phyloP scores from a whole-genome alignment of 441 rosid species.

The Biscutella laevigata region DNA sequence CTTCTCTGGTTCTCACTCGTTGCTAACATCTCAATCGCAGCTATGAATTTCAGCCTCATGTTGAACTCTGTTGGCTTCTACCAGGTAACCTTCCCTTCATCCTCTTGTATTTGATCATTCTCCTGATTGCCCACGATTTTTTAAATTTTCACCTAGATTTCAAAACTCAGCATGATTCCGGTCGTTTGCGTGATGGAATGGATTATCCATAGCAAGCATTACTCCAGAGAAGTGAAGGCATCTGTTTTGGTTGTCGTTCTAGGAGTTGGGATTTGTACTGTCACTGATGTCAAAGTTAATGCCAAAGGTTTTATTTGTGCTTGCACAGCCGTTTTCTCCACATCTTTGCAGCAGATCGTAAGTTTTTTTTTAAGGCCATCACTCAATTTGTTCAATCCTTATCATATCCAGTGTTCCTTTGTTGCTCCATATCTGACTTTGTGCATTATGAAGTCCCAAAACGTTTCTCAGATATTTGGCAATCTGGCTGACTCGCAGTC shows the following conservation, averaged over 20 bases:
- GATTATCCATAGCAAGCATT: conserved; percentile 73
- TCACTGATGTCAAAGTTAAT: conserved; percentile 89
- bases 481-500: too few relatives aligned
- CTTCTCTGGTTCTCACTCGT: conserved; percentile 86
- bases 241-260: conserved; percentile 84
- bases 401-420: background rate
- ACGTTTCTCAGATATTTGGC: background rate
- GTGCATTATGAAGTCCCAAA: background rate
- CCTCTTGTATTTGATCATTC: background rate
- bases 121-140: background rate
- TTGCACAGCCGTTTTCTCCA: conserved; percentile 62
- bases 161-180: conserved; percentile 94
- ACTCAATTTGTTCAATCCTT: background rate
- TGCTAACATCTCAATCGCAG: conserved; percentile 75
- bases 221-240: conserved; percentile 67
- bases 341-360: conserved; percentile 93
- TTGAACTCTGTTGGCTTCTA: conserved; percentile 92
- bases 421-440: background rate
- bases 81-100: conserved; percentile 36
- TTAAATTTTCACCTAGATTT: conserved; percentile 69
- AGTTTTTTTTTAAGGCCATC: conserved; percentile 29
- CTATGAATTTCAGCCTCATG: conserved; percentile 96
- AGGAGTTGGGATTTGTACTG: conserved; percentile 92
- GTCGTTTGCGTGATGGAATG: conserved; percentile 93
- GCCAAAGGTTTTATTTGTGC: conserved; percentile 86